phyloP scores from a whole-genome alignment of 2,329 filamentous ascomycete species.

The Curvularia eragrostidis region DNA sequence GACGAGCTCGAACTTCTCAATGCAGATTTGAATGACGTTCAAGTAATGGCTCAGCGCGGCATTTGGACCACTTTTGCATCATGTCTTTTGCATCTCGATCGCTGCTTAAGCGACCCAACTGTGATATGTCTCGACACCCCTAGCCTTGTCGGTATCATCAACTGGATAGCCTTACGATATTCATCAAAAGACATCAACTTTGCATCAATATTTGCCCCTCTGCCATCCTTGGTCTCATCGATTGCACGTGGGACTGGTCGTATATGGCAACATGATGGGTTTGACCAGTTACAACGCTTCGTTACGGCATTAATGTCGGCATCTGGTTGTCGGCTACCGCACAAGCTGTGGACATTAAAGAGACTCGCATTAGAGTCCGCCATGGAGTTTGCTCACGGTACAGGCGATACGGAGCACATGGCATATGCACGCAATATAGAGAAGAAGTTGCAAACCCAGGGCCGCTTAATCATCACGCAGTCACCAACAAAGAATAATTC shows the following conservation, averaged over 20 bases:
- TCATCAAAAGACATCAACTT: slow-evolving; percentile 29
- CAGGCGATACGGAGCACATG: slow-evolving; percentile 35
- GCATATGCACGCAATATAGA: slow-evolving; percentile 42
- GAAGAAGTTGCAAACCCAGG: slow-evolving; percentile 38
- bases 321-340: slow-evolving; percentile 32
- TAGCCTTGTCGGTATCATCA: slow-evolving; percentile 24
- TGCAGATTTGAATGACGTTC: slow-evolving; percentile 32
- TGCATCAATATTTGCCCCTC: slow-evolving; percentile 30
- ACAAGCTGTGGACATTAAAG: slow-evolving; percentile 46
- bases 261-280: slow-evolving; percentile 44
- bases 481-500: slow-evolving; percentile 41
- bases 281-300: slow-evolving; percentile 42
- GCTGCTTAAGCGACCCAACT: slow-evolving; percentile 2
- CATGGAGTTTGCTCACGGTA: slow-evolving; percentile 47
- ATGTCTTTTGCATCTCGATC: slow-evolving; percentile 34
- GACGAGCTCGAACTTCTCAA: slow-evolving; percentile 33
- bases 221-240: slow-evolving; percentile 42
- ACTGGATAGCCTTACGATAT: slow-evolving; percentile 35
- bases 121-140: slow-evolving; percentile 18
- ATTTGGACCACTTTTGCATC: slow-evolving; percentile 37
- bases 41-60: slow-evolving; percentile 41
- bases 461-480: slow-evolving; percentile 33
- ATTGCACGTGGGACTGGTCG: slow-evolving; percentile 46
- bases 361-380: slow-evolving; percentile 47
- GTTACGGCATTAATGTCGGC: slow-evolving; percentile 37